Conservation (phyloP, 1,284 basidiomycete genomes). For the Melampsora americana region DNA sequence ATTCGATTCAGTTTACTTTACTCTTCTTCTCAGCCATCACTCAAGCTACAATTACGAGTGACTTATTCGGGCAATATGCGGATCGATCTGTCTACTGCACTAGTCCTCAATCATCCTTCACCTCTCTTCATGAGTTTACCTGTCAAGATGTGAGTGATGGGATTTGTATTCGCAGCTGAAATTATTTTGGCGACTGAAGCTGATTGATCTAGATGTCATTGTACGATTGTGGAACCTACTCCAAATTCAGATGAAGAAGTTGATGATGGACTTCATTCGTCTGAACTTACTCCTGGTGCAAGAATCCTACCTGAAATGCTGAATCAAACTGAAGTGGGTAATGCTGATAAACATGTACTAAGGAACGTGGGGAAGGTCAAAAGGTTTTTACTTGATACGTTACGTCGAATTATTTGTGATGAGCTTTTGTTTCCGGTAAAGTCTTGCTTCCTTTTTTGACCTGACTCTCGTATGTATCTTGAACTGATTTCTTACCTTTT, state of each 20-base stretch:
- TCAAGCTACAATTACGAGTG: slow-evolving; percentile 57
- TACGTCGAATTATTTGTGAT: slow-evolving; percentile 81
- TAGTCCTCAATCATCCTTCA: slow-evolving; percentile 93
- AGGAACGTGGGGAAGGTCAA: slow-evolving; percentile 97
- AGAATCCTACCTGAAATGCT: slow-evolving; percentile 82
- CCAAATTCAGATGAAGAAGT: slow-evolving; percentile 3
- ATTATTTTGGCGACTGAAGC: slow-evolving; percentile 88
- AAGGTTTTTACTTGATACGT: slow-evolving; percentile 88
- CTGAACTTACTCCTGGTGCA: slow-evolving; percentile 60
- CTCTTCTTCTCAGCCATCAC: slow-evolving; percentile 50
- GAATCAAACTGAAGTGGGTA: slow-evolving; percentile 95
- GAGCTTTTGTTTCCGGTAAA: slow-evolving; percentile 46
- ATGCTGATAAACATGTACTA: slow-evolving; percentile 89
- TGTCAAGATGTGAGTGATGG: slow-evolving; percentile 82
- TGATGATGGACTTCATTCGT: background rate
- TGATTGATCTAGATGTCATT: slow-evolving; percentile 69
- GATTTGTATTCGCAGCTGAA: slow-evolving; percentile 79
- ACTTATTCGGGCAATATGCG: slow-evolving; percentile 56
- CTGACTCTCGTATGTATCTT: background rate
- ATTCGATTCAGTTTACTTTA: slow-evolving; percentile 13
- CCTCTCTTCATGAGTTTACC: slow-evolving; percentile 93
- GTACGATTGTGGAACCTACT: slow-evolving; percentile 71
- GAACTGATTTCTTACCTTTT: background rate
- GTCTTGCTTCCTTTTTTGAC: background rate
- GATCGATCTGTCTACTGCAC: slow-evolving; percentile 76